phyloP scores from a whole-genome alignment of 441 rosid species.

The Adansonia grandidieri region DNA sequence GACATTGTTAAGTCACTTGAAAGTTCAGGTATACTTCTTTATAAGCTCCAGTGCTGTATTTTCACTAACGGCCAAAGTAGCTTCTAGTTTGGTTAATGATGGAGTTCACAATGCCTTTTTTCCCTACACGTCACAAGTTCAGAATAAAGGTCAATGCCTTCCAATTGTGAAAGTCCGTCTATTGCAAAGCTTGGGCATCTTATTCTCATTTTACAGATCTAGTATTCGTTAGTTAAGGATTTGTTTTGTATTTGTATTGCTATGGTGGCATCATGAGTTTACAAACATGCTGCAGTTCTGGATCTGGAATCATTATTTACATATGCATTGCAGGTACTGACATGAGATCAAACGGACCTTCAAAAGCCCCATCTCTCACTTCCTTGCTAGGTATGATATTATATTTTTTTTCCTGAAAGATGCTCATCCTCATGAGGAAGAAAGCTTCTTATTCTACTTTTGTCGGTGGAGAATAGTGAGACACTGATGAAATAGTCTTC shows the following conservation, averaged over 20 bases:
- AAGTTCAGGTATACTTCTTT: slow-evolving; percentile 65
- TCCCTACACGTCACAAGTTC: not conserved
- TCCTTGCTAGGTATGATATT: slow-evolving; percentile 73
- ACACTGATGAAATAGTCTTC: not conserved
- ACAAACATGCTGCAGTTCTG: not conserved
- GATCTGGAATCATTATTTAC: slow-evolving; percentile 23
- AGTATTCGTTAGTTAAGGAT: not conserved
- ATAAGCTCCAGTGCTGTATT: slow-evolving; percentile 1
- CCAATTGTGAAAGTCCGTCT: not conserved
- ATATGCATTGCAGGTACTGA: slow-evolving; percentile 57
- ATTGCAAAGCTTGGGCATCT: not conserved
- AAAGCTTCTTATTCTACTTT: not conserved
- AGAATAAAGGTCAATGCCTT: not conserved
- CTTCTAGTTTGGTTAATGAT: slow-evolving; percentile 11
- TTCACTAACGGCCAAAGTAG: not conserved
- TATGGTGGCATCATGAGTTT: not conserved
- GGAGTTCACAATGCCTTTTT: not conserved
- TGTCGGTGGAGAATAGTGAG: not conserved
- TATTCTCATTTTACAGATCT: not conserved
- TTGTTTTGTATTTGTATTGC: slow-evolving; percentile 3
- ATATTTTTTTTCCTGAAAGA: not conserved
- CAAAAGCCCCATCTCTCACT: slow-evolving; percentile 75
- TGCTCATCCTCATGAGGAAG: not conserved
- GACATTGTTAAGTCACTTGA: slow-evolving; percentile 76
- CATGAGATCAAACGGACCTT: slow-evolving; percentile 61